phyloP scores from a whole-genome alignment of 2,329 filamentous ascomycete species.

The Arthrobotrys musiformis region DNA sequence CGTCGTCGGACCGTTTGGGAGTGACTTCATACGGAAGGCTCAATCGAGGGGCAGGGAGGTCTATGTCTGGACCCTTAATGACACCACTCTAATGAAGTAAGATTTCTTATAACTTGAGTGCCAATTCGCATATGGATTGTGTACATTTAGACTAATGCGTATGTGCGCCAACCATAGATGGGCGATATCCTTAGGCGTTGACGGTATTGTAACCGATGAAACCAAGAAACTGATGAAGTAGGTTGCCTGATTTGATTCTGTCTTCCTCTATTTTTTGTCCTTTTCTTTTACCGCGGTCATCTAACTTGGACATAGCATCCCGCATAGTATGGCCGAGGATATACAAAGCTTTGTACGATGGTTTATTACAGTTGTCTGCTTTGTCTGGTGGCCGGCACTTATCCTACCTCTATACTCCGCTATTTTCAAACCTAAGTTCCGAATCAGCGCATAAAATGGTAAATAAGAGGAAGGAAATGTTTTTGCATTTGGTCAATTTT shows the following conservation, averaged over 20 bases:
- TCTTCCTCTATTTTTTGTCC: background rate
- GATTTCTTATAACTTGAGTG: background rate
- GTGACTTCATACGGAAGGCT: conserved; percentile 73
- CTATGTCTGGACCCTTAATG: conserved; percentile 88
- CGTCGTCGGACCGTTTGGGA: conserved; percentile 75
- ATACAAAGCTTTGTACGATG: conserved; percentile 11
- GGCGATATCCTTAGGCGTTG: conserved; percentile 65
- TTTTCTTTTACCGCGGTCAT: too few relatives aligned
- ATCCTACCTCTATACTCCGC: conserved; percentile 44
- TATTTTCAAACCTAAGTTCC: conserved; percentile 43
- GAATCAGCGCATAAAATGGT: conserved; percentile 8
- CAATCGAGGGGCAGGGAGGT: conserved; percentile 70
- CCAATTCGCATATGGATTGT: background rate
- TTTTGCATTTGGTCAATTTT: background rate
- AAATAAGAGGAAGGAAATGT: background rate
- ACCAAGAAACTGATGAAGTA: conserved; percentile 66
- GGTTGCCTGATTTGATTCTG: background rate
- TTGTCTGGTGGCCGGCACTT: conserved; percentile 48
- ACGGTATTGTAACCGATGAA: conserved; percentile 89
- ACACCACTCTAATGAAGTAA: conserved; percentile 81
- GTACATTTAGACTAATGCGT: background rate
- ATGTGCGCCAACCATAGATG: background rate
- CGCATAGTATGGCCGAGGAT: conserved; percentile 18
- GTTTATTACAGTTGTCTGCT: conserved; percentile 27
- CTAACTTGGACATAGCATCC: conserved; percentile 3